A percentile compares a stretch with the other conserved stretches of the same genome.
Conservation (phyloP, 192 early-diverging fungal species). For the Oehlia diaphana region DNA sequence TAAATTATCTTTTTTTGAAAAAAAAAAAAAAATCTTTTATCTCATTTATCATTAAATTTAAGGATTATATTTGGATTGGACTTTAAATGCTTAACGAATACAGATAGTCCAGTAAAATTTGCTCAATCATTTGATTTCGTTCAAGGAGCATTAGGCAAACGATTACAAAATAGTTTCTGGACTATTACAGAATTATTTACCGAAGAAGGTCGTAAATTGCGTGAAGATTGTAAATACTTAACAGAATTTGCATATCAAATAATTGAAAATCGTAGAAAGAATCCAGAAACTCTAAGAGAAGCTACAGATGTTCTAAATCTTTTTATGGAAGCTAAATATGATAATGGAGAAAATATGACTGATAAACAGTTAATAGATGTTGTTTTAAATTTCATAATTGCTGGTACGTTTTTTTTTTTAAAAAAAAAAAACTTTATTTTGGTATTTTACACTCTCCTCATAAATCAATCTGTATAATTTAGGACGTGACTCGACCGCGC, state of each 20-base stretch:
- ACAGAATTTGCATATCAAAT: slow-evolving; percentile 37
- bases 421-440: background rate
- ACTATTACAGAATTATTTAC: slow-evolving; percentile 36
- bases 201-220: slow-evolving; percentile 24
- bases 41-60: background rate
- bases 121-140: slow-evolving; percentile 53
- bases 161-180: slow-evolving; percentile 39
- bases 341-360: slow-evolving; percentile 37
- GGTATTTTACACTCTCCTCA: background rate
- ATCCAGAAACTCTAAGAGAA: slow-evolving; percentile 20
- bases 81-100: slow-evolving; percentile 36
- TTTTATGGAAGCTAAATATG: slow-evolving; percentile 46
- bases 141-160: slow-evolving; percentile 37
- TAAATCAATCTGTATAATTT: slow-evolving; percentile 24
- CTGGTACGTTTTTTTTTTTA: background rate
- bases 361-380: slow-evolving; percentile 48
- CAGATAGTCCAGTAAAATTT: slow-evolving; percentile 40
- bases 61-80: slow-evolving; percentile 43
- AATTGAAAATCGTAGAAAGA: slow-evolving; percentile 35
- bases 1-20: background rate
- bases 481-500: slow-evolving; percentile 63
- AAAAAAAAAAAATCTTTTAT: background rate
- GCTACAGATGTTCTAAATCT: slow-evolving; percentile 41
- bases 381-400: slow-evolving; percentile 44
- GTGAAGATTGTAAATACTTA: slow-evolving; percentile 25